These are phyloP conservation scores for Hagleromyces aurorensis DNA, from an alignment of 805 yeast genomes.

Conservation along the genomic window DNA sequence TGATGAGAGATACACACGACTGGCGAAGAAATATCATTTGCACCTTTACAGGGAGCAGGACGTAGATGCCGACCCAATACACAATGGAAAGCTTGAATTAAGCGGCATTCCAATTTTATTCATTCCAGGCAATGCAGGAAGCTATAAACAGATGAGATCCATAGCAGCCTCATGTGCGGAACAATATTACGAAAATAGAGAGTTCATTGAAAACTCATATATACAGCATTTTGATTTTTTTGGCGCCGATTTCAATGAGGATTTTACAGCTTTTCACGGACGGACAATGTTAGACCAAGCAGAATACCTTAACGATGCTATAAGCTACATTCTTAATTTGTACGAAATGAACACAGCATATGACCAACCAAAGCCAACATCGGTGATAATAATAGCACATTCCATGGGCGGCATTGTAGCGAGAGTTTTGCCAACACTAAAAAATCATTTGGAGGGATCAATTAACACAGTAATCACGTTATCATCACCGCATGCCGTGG, in stretches of 20 bases:
- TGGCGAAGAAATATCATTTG: conserved; percentile 59
- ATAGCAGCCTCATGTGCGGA: conserved; percentile 78
- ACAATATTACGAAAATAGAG: conserved; percentile 35
- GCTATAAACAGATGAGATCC: conserved; percentile 81
- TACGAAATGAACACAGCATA: conserved; percentile 35
- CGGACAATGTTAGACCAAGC: conserved; percentile 90
- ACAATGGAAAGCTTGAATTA: conserved; percentile 31
- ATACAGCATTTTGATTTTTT: conserved; percentile 67
- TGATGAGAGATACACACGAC: conserved; percentile 63
- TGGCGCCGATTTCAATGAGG: conserved; percentile 91
- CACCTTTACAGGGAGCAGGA: conserved; percentile 83
- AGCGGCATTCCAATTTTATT: conserved; percentile 84
- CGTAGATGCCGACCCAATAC: conserved; percentile 47
- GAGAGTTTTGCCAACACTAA: conserved; percentile 70
- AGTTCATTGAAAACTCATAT: conserved; percentile 18
- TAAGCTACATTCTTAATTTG: conserved; percentile 61
- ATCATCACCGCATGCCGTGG: conserved; percentile 86
- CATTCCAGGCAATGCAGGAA: conserved; percentile 97
- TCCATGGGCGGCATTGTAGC: conserved; percentile 98
- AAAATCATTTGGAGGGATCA: conserved; percentile 63
- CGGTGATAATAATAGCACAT: conserved; percentile 80
- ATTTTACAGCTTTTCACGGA: conserved; percentile 94
- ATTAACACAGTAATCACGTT: conserved; percentile 79
- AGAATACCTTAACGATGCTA: conserved; percentile 83
- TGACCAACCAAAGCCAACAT: conserved; percentile 39